Base-by-base conservation (phyloP, 164 flowering plant genomes). In the Macadamia tetraphylla region DNA sequence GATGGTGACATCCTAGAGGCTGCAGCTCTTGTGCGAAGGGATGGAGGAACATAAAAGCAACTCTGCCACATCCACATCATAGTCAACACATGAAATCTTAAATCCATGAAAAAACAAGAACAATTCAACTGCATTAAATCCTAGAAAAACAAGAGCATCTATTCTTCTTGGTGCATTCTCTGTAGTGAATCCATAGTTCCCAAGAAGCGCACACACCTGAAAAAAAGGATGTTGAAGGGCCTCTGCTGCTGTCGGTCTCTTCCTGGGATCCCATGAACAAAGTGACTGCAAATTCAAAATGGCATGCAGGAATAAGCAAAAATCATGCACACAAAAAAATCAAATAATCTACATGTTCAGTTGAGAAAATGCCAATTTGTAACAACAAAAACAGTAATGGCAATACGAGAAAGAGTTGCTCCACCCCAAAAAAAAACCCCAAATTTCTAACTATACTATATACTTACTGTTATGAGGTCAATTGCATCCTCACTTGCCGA, bases 1-100 rank as follows among this genome's bases (percentile, higher is more conserved):
- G 94, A 76, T 66, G 95, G 99, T 67, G 99, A 97, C 29, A 97
- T 90, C 71, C 89, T 83, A 46, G 79, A 57, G 18, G 70, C 71
- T 56, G 85, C 69, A 69, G 86, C 70, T 74, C 81, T 87, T 18
- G 84, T 5, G 23, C 94, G 96, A 53, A 92, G 96, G 8, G 91
- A 86, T 67, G 99, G 99, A 29, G 98, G 99, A 58, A 95, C 80
- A 73, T 95, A 92, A 61, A 74, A 88, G 82, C 98, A 91, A 64
- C 88, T 81, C 99, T 95, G 97, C 71, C 64, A 66, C 1, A 64
- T 44, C 40, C 40, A 35, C 40, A 35, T 0, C 40, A 35, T 35
- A 46, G 13, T 46, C 17, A 35, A 69, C n/a, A 30, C 9, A 40
- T 9, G 15, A 1, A 55, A 18, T 32, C n/a, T 52, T 18, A 31